Conservation (phyloP, 1,139 yeast species). For the Pichia sp. region DNA sequence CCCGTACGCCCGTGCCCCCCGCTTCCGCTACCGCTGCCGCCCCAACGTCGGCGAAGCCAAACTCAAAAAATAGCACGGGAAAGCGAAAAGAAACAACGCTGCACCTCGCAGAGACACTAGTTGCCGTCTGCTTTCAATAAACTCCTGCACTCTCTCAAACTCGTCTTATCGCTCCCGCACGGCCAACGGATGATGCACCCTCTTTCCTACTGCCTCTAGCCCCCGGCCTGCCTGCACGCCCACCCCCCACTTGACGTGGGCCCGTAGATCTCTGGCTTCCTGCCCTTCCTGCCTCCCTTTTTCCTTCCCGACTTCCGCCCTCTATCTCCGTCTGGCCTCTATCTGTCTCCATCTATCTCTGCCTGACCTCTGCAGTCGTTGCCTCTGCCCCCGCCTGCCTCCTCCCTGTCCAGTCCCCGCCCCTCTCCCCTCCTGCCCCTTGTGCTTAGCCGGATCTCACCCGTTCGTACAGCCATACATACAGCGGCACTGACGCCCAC, state of each 20-base stretch:
- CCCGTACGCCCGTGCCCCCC: too few relatives aligned
- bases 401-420: neutral
- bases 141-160: neutral
- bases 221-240: too few relatives aligned
- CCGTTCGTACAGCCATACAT: too few relatives aligned
- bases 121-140: neutral
- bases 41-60: too few relatives aligned
- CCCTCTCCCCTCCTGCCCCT: too few relatives aligned
- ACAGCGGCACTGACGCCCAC: too few relatives aligned
- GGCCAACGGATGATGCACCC: neutral
- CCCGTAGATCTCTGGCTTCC: neutral
- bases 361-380: too few relatives aligned
- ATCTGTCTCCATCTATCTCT: too few relatives aligned
- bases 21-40: too few relatives aligned
- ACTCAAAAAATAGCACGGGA: too few relatives aligned
- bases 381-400: neutral
- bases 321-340: neutral
- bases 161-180: neutral
- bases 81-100: neutral
- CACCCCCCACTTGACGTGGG: neutral
- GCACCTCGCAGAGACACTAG: neutral
- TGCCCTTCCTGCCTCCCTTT: neutral
- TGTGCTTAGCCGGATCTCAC: too few relatives aligned
- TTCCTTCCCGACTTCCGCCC: neutral
- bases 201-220: neutral